Evolutionary conservation across 495 filamentous ascomycete species (phyloP).

Genomic region (Daldinia decipiens): DNA sequence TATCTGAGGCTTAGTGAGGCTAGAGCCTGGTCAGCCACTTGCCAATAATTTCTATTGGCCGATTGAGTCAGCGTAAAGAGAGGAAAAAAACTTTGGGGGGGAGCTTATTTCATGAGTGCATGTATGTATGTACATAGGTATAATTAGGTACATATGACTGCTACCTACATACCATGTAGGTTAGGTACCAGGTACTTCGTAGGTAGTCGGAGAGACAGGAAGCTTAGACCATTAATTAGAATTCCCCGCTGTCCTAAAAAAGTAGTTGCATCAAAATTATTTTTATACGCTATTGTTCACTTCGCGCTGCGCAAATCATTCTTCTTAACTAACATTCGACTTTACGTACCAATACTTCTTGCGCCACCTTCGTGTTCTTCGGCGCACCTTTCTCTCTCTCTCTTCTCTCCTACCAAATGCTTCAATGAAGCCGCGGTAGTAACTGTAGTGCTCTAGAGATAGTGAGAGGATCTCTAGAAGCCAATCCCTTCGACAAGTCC

Average conservation of each 20-base stretch:
- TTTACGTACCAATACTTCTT: neutral
- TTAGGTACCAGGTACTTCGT: too few species aligned
- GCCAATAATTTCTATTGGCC: constrained; percentile 23
- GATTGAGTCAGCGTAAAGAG: neutral
- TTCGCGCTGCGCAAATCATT: constrained; percentile 20
- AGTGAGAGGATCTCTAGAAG: constrained; percentile 75
- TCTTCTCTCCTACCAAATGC: constrained; percentile 9
- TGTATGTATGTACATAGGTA: too few species aligned
- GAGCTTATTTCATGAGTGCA: neutral
- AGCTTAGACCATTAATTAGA: constrained; percentile 30
- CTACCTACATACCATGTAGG: too few species aligned
- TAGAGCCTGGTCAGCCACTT: constrained; percentile 43
- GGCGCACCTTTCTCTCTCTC: constrained; percentile 8
- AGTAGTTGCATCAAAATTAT: constrained; percentile 33
- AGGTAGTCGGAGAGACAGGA: too few species aligned
- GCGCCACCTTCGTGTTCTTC: constrained; percentile 13
- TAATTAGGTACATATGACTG: too few species aligned
- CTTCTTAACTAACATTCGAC: neutral
- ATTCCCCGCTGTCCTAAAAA: constrained; percentile 45
- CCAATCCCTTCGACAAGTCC: constrained; percentile 44
- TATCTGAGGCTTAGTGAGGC: constrained; percentile 30
- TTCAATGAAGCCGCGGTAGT: constrained; percentile 73
- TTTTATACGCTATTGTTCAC: constrained; percentile 17
- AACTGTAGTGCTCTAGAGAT: constrained; percentile 75
- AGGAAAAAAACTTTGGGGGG: too few species aligned